A percentile compares a stretch with the other conserved stretches of the same genome.
Evolutionary conservation across 2,329 filamentous ascomycete species (phyloP).

Genomic region (Raffaelea deltoideospora): DNA sequence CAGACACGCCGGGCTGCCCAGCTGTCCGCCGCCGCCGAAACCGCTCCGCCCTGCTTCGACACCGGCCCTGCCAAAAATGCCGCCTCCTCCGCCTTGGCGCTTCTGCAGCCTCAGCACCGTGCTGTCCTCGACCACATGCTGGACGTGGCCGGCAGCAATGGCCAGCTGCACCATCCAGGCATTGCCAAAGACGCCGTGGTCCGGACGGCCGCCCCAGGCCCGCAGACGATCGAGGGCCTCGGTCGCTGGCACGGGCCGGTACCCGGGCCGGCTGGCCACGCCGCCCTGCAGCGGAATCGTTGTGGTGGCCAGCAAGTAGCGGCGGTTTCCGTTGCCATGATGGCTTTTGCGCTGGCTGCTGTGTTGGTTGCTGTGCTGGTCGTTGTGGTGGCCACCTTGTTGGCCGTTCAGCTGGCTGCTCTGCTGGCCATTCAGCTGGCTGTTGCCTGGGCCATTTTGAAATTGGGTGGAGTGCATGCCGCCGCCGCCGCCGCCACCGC

Average conservation of each 20-base stretch:
- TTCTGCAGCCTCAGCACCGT: no score
- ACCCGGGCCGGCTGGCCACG: slow-evolving; percentile 6
- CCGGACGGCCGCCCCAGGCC: slow-evolving; percentile 7
- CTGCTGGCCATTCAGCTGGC: no score
- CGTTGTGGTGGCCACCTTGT: no score
- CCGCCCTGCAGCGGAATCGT: slow-evolving; percentile 7
- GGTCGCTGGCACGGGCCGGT: slow-evolving; percentile 6
- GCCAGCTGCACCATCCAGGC: slow-evolving; percentile 9
- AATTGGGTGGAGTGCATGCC: not conserved
- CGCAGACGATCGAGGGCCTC: slow-evolving; percentile 5
- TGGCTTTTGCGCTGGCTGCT: no score
- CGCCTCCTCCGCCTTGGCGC: no score
- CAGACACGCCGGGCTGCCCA: no score
- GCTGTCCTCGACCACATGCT: slow-evolving; percentile 3
- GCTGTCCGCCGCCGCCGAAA: not conserved
- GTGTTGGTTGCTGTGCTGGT: no score
- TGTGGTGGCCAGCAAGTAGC: slow-evolving; percentile 7
- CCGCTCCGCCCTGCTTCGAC: not conserved
- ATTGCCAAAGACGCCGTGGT: slow-evolving; percentile 9
- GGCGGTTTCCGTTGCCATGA: slow-evolving; percentile 1
- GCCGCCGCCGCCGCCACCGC: not conserved
- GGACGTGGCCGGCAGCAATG: slow-evolving; percentile 6
- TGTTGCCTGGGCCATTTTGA: no score
- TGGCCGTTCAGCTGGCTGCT: no score
- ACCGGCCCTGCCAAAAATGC: no score